phyloP scores from a whole-genome alignment of 345 rosid genomes.

The Rhodamnia rubescens region DNA sequence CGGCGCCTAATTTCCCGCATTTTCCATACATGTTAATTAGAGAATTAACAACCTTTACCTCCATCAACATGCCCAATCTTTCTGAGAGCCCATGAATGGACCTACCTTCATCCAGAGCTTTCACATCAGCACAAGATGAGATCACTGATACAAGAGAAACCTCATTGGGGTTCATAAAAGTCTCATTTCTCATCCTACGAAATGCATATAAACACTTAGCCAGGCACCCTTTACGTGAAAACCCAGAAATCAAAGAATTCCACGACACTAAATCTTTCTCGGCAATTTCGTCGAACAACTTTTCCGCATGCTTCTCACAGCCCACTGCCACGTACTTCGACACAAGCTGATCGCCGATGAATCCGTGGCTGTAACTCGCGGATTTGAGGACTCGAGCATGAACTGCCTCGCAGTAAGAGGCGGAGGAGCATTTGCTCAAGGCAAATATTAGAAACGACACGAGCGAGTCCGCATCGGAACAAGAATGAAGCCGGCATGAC shows the following conservation, averaged over 20 bases:
- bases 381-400: slow-evolving; percentile 45
- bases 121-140: slow-evolving; percentile 30
- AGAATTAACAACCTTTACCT: slow-evolving; percentile 43
- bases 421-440: slow-evolving; percentile 26
- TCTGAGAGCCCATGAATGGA: slow-evolving; percentile 41
- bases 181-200: slow-evolving; percentile 26
- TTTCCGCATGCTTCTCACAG: slow-evolving; percentile 18
- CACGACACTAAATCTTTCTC: slow-evolving; percentile 46
- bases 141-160: slow-evolving; percentile 42
- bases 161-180: slow-evolving; percentile 31
- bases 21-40: slow-evolving; percentile 57
- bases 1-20: slow-evolving; percentile 18
- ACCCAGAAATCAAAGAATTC: slow-evolving; percentile 56
- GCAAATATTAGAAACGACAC: slow-evolving; percentile 34
- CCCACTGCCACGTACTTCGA: slow-evolving; percentile 26
- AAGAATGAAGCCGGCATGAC: not conserved
- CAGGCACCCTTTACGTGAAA: slow-evolving; percentile 26
- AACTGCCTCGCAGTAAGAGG: slow-evolving; percentile 17
- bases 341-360: slow-evolving; percentile 55
- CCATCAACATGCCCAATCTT: slow-evolving; percentile 33
- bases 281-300: slow-evolving; percentile 62
- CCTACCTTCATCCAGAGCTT: slow-evolving; percentile 30
- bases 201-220: slow-evolving; percentile 20
- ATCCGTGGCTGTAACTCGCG: slow-evolving; percentile 44
- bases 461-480: slow-evolving; percentile 14